Evolutionary conservation across 1,139 yeast species (phyloP).

Genomic region (Magnusiomyces paraingens): DNA sequence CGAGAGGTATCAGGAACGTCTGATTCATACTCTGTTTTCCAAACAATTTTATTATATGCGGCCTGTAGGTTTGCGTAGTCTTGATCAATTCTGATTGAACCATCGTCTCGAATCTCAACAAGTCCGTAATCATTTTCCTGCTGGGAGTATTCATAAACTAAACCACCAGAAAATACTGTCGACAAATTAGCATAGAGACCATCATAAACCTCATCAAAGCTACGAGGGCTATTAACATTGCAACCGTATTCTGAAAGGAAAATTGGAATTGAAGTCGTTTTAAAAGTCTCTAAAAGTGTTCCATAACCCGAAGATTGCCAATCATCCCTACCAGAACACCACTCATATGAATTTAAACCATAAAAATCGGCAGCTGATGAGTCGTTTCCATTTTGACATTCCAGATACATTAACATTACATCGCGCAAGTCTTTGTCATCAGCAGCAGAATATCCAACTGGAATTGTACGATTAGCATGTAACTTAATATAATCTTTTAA

Average conservation of each 20-base stretch:
- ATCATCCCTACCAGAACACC: conserved; percentile 67
- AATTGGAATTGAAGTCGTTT: conserved; percentile 64
- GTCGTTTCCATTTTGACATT: conserved; percentile 51
- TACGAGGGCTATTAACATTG: conserved; percentile 73
- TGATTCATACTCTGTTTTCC: conserved; percentile 14
- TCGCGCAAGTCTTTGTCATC: conserved; percentile 76
- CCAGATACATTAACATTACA: conserved; percentile 72
- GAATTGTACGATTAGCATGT: conserved; percentile 60
- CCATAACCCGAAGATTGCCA: conserved; percentile 68
- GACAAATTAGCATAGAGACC: conserved; percentile 42
- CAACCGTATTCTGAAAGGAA: conserved; percentile 94
- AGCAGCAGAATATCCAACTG: conserved; percentile 96
- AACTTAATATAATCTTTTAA: conserved; percentile 60
- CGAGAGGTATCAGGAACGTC: conserved; percentile 12
- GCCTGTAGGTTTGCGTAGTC: conserved; percentile 32
- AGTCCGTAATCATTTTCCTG: conserved; percentile 87
- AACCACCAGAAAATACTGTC: conserved; percentile 74
- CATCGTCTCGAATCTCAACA: conserved; percentile 53
- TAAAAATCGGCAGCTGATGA: conserved; percentile 75
- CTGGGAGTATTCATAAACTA: conserved; percentile 86
- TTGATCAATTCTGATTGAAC: conserved; percentile 39
- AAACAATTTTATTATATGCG: conserved; percentile 20
- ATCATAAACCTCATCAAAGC: conserved; percentile 63
- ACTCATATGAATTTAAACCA: conserved; percentile 92
- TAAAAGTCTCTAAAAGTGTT: conserved; percentile 51